These are phyloP conservation scores for Turnera subulata DNA, from an alignment of 345 rosid genomes.

Conservation along the genomic window DNA sequence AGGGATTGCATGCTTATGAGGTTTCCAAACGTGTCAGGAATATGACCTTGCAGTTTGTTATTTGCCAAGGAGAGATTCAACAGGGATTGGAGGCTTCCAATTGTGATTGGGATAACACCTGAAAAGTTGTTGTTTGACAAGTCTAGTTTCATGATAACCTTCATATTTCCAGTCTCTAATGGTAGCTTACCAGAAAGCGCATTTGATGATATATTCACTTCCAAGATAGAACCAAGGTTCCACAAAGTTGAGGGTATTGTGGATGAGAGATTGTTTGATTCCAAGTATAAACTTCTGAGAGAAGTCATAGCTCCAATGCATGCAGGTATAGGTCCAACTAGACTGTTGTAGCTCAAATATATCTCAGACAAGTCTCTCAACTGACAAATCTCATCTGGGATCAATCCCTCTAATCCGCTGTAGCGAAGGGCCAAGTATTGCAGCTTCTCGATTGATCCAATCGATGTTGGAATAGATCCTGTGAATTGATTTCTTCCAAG, in stretches of 20 bases:
- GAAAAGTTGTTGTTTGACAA: constrained; percentile 7
- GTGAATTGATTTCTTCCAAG: constrained; percentile 8
- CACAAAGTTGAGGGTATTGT: constrained; percentile 17
- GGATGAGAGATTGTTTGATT: constrained; percentile 10
- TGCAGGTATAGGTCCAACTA: constrained; percentile 13
- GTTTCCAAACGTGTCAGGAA: not conserved
- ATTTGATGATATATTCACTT: not conserved
- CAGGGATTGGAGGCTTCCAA: not conserved
- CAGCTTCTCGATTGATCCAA: constrained; percentile 6
- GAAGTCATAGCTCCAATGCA: constrained; percentile 10
- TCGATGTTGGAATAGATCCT: constrained; percentile 8
- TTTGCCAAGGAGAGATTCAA: not conserved
- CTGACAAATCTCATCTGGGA: constrained; percentile 9
- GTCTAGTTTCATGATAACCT: not conserved
- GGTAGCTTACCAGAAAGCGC: not conserved
- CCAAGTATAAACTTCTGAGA: not conserved
- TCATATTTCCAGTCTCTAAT: not conserved
- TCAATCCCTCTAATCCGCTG: constrained; percentile 7
- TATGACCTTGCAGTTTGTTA: not conserved
- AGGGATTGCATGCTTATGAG: not conserved
- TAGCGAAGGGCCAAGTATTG: constrained; percentile 4
- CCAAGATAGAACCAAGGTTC: not conserved
- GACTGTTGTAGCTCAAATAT: not conserved
- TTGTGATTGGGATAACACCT: constrained; percentile 10
- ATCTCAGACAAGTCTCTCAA: constrained; percentile 1